Conservation (phyloP, 495 filamentous ascomycete genomes). For the Penicillium paxilli region DNA sequence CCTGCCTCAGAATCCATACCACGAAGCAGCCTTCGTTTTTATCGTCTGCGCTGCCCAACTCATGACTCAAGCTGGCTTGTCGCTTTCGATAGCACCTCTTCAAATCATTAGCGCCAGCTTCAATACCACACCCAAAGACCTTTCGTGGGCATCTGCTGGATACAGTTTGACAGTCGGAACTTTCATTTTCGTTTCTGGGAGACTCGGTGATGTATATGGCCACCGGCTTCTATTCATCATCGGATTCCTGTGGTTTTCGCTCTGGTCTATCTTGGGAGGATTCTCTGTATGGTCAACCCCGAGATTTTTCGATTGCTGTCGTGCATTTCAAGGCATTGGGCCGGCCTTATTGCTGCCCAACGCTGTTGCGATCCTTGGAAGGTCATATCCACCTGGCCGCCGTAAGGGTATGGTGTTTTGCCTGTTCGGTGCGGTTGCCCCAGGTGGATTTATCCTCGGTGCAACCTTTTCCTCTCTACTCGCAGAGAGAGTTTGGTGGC, state of each 20-base stretch:
- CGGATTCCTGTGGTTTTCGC: conserved; percentile 59
- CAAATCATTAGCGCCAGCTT: conserved; percentile 12
- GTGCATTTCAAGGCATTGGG: conserved; percentile 54
- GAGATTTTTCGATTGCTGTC: conserved; percentile 43
- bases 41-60: conserved; percentile 17
- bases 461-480: conserved; percentile 36
- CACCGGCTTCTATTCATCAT: conserved; percentile 58
- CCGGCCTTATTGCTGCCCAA: conserved; percentile 52
- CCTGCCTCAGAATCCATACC: conserved; percentile 5
- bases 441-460: conserved; percentile 52
- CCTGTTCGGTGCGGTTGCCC: conserved; percentile 58
- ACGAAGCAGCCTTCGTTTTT: conserved; percentile 11
- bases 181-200: conserved; percentile 63
- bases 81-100: conserved; percentile 14
- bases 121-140: conserved; percentile 18
- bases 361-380: conserved; percentile 45
- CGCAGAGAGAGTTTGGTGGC: conserved; percentile 53
- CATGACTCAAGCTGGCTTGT: conserved; percentile 17
- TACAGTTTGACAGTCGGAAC: conserved; percentile 60
- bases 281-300: conserved; percentile 34
- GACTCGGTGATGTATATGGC: conserved; percentile 65
- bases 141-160: conserved; percentile 49
- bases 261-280: conserved; percentile 61
- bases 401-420: conserved; percentile 61
- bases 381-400: conserved; percentile 40